Conservation (phyloP, 1,284 basidiomycete genomes). For the Irpex lacteus region DNA sequence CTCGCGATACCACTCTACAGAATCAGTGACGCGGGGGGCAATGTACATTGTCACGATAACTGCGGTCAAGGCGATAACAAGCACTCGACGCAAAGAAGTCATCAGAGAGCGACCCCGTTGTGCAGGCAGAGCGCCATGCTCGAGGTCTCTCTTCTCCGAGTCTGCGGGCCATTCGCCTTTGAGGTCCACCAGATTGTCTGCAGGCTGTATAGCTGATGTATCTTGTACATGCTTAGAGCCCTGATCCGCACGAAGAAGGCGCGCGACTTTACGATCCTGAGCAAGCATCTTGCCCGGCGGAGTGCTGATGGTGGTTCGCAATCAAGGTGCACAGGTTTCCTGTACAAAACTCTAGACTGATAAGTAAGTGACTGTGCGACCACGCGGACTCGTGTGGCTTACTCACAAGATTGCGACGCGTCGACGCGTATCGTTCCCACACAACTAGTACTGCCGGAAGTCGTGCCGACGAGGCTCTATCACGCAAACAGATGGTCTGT, state of each 20-base stretch:
- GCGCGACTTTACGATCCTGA: neutral
- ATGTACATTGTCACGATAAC: neutral
- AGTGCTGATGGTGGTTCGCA: neutral
- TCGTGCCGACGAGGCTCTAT: neutral
- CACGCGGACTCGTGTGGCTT: too few relatives aligned
- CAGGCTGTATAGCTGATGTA: neutral
- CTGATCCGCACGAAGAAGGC: neutral
- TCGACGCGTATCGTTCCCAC: neutral
- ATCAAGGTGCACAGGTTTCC: neutral
- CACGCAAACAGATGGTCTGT: too few relatives aligned
- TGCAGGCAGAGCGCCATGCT: neutral
- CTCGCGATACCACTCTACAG: neutral
- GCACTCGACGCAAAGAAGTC: neutral
- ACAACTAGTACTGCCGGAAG: neutral
- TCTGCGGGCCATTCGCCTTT: neutral
- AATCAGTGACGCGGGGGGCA: neutral
- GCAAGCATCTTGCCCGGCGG: neutral
- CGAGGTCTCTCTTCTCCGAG: neutral
- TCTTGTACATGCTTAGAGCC: neutral
- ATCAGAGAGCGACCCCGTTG: neutral
- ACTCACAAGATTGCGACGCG: too few relatives aligned
- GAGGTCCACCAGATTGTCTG: neutral
- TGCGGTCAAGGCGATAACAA: neutral
- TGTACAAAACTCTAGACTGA: neutral
- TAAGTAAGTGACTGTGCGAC: neutral